These are phyloP conservation scores for Mycena maculata DNA, from an alignment of 768 basidiomycete genomes.

Conservation along the genomic window DNA sequence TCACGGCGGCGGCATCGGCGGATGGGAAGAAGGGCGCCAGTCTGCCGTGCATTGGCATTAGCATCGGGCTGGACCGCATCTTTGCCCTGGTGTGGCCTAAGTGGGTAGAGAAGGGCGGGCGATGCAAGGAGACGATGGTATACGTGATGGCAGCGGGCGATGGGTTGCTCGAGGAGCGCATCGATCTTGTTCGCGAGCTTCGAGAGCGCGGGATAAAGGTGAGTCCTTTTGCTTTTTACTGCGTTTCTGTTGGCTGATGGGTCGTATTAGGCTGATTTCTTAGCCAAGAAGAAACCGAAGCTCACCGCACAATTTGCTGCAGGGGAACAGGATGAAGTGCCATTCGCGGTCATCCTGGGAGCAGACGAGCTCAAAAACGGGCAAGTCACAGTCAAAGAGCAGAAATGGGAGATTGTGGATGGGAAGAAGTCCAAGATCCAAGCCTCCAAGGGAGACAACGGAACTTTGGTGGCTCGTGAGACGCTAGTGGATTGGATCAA, in stretches of 20 bases:
- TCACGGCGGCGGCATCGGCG: slow-evolving; percentile 83
- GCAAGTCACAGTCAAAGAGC: slow-evolving; percentile 91
- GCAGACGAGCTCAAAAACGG: slow-evolving; percentile 87
- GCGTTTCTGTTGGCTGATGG: slow-evolving; percentile 14
- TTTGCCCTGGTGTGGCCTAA: slow-evolving; percentile 92
- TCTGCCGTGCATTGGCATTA: slow-evolving; percentile 92
- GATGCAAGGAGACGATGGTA: slow-evolving; percentile 92
- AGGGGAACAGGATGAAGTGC: slow-evolving; percentile 91
- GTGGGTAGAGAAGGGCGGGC: slow-evolving; percentile 81
- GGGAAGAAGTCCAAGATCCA: slow-evolving; percentile 79
- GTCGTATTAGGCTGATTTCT: slow-evolving; percentile 80
- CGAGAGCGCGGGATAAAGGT: slow-evolving; percentile 92
- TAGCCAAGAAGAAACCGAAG: slow-evolving; percentile 94
- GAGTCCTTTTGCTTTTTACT: slow-evolving; percentile 34
- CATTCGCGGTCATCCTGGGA: slow-evolving; percentile 94
- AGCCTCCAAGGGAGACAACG: slow-evolving; percentile 71
- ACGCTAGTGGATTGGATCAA: slow-evolving; percentile 76
- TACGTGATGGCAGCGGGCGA: slow-evolving; percentile 94
- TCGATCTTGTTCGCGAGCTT: slow-evolving; percentile 81
- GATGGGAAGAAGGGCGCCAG: slow-evolving; percentile 72
- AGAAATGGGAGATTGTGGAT: slow-evolving; percentile 81
- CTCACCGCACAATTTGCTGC: slow-evolving; percentile 87
- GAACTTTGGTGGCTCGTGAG: slow-evolving; percentile 69
- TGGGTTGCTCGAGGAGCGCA: slow-evolving; percentile 86
- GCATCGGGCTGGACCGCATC: slow-evolving; percentile 92